phyloP scores from a whole-genome alignment of 2,329 filamentous ascomycete species.

The Ceratocystis destructans region DNA sequence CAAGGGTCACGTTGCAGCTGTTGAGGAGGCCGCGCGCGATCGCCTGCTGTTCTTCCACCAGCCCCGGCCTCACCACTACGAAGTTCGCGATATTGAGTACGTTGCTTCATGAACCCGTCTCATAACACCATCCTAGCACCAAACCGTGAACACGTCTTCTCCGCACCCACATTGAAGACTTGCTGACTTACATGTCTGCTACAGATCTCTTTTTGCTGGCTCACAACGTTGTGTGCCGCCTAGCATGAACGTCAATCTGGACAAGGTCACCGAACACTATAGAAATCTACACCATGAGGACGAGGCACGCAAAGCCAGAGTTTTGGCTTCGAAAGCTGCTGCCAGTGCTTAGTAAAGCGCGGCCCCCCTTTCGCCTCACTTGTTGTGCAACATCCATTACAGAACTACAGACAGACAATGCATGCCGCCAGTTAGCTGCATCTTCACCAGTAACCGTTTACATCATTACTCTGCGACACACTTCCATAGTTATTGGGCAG shows the following conservation, averaged over 20 bases:
- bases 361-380: not conserved
- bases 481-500: not conserved
- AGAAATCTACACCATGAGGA: slow-evolving; percentile 39
- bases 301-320: slow-evolving; percentile 41
- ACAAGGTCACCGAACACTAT: slow-evolving; percentile 45
- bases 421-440: slow-evolving; percentile 2
- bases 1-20: slow-evolving; percentile 35
- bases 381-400: not conserved
- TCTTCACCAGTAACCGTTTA: not conserved
- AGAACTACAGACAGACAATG: slow-evolving; percentile 1
- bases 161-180: too few species aligned
- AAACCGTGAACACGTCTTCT: too few species aligned
- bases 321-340: slow-evolving; percentile 30
- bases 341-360: not conserved
- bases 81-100: slow-evolving; percentile 46
- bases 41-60: slow-evolving; percentile 40
- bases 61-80: slow-evolving; percentile 34
- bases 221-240: slow-evolving; percentile 26
- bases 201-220: slow-evolving; percentile 42
- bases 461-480: not conserved
- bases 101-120: slow-evolving; percentile 24
- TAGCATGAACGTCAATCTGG: slow-evolving; percentile 31
- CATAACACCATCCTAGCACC: not conserved
- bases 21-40: slow-evolving; percentile 45
- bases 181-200: slow-evolving; percentile 28